These are phyloP conservation scores for Venturia pyrina DNA, from an alignment of 2,329 filamentous ascomycete genomes.

Conservation along the genomic window DNA sequence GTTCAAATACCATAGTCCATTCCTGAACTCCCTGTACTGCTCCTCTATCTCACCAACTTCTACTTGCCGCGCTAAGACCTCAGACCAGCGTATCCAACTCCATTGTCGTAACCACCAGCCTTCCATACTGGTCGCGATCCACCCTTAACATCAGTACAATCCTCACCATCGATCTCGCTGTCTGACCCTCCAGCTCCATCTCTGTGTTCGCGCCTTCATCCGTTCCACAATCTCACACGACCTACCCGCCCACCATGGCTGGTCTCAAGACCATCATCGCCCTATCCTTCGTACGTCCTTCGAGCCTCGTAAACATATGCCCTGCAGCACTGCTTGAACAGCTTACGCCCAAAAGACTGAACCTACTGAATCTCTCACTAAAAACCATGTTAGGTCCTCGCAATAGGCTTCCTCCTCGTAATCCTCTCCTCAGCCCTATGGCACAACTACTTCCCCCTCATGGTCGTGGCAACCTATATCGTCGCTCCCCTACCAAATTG, in stretches of 20 bases:
- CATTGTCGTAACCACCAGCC: constrained; percentile 2
- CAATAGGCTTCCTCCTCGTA: constrained; percentile 96
- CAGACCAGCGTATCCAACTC: not conserved
- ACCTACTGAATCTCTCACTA: not conserved
- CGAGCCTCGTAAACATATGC: not conserved
- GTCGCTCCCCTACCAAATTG: constrained; percentile 92
- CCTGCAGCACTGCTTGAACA: no score
- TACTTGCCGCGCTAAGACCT: not conserved
- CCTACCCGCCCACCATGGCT: constrained; percentile 48
- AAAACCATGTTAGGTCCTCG: constrained; percentile 55
- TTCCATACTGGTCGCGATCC: not conserved
- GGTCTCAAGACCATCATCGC: constrained; percentile 98
- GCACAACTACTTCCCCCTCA: constrained; percentile 86
- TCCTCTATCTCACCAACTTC: not conserved
- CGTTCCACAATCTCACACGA: constrained; percentile 4
- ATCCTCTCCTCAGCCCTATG: constrained; percentile 96
- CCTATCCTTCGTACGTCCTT: constrained; percentile 72
- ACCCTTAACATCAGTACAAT: not conserved
- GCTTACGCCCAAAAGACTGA: no score
- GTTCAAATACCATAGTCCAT: no score
- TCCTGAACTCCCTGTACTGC: not conserved
- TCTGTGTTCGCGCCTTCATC: not conserved
- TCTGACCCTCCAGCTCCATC: not conserved
- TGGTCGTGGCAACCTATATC: constrained; percentile 93
- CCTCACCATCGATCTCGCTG: not conserved